These are phyloP conservation scores for Pseudogymnoascus sp. DNA, from an alignment of 2,329 filamentous ascomycete species.

Conservation along the genomic window DNA sequence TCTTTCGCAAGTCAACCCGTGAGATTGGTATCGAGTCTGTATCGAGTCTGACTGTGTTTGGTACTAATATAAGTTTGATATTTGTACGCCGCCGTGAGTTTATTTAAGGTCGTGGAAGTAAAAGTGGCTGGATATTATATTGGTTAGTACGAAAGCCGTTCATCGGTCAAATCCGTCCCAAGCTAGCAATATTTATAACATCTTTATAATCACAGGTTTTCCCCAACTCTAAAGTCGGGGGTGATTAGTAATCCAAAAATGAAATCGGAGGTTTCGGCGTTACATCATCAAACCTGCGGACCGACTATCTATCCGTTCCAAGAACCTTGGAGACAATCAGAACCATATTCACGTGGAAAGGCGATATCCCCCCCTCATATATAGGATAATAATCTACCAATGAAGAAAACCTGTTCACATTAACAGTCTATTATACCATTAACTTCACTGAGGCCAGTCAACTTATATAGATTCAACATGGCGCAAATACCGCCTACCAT, in stretches of 20 bases:
- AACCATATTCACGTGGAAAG: neutral
- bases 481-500: constrained; percentile 20
- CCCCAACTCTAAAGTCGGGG: no score
- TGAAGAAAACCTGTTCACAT: neutral
- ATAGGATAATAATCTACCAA: neutral
- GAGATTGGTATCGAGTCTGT: neutral
- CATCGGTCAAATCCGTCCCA: neutral
- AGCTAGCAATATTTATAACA: neutral
- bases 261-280: neutral
- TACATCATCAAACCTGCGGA: neutral
- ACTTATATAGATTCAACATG: constrained; percentile 14
- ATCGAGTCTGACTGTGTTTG: neutral
- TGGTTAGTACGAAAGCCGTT: neutral
- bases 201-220: constrained; percentile 5
- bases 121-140: neutral
- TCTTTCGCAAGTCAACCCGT: neutral
- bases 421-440: neutral
- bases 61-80: neutral
- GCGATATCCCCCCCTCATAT: neutral
- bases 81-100: neutral
- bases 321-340: neutral
- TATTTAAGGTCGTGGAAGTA: neutral
- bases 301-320: neutral
- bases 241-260: neutral
- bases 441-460: neutral